Percentiles rank a stretch among this genome's conserved stretches.
Evolutionary conservation across 768 basidiomycete species (phyloP).

Genomic region (Mrakia gelida): DNA sequence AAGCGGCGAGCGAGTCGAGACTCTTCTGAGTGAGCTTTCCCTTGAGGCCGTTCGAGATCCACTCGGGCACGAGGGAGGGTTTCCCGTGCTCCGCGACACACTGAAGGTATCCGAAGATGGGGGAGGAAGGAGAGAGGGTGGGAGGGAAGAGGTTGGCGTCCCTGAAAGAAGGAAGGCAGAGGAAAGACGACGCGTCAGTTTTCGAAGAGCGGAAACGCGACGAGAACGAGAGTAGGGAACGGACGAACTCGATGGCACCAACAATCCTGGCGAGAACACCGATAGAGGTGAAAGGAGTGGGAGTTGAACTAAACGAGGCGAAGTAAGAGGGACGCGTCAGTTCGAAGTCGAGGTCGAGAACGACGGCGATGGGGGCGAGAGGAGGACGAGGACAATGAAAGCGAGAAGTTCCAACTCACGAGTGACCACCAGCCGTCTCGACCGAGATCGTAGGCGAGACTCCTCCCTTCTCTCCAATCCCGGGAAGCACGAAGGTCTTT

Average conservation of each 20-base stretch:
- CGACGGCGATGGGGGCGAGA: too few species aligned
- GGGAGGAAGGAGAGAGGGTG: slow-evolving; percentile 21
- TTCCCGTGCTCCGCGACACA: slow-evolving; percentile 27
- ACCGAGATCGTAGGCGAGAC: slow-evolving; percentile 25
- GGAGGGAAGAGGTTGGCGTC: slow-evolving; percentile 33
- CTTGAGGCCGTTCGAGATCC: slow-evolving; percentile 24
- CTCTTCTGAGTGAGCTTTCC: slow-evolving; percentile 28
- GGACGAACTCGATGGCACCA: slow-evolving; percentile 22
- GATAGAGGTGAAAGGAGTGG: slow-evolving; percentile 24
- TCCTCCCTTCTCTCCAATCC: slow-evolving; percentile 30
- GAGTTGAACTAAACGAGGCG: slow-evolving; percentile 10
- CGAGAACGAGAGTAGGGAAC: background rate
- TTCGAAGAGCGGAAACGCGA: background rate
- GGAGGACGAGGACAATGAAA: too few species aligned
- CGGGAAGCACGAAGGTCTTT: slow-evolving; percentile 27
- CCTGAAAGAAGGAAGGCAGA: background rate
- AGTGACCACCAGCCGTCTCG: slow-evolving; percentile 29
- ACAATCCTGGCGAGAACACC: slow-evolving; percentile 25
- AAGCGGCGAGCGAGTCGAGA: slow-evolving; percentile 20
- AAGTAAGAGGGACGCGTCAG: background rate
- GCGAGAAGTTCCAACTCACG: background rate
- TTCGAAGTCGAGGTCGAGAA: background rate
- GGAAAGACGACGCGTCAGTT: background rate
- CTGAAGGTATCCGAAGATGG: slow-evolving; percentile 29
- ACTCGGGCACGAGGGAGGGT: slow-evolving; percentile 20